phyloP scores from a whole-genome alignment of 2,329 filamentous ascomycete genomes.

The Trichoderma brevicompactum region DNA sequence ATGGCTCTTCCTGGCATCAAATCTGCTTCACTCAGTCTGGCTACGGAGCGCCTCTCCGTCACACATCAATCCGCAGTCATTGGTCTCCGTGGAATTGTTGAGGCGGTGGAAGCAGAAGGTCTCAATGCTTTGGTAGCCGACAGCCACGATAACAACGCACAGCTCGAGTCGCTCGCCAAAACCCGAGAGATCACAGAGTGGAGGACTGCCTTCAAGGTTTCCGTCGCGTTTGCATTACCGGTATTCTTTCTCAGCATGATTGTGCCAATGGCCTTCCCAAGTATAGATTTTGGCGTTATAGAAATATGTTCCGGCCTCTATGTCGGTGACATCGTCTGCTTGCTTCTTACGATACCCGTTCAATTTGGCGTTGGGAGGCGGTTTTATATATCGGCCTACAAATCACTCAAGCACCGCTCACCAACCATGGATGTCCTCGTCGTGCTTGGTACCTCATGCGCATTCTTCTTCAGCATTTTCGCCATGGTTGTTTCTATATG shows the following conservation, averaged over 20 bases:
- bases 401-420: slow-evolving; percentile 85
- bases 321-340: slow-evolving; percentile 83
- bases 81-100: slow-evolving; percentile 82
- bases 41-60: slow-evolving; percentile 74
- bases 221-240: slow-evolving; percentile 80
- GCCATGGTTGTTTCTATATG: slow-evolving; percentile 83
- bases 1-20: slow-evolving; percentile 69
- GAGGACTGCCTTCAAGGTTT: slow-evolving; percentile 78
- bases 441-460: slow-evolving; percentile 88
- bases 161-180: slow-evolving; percentile 93
- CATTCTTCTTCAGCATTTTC: slow-evolving; percentile 92
- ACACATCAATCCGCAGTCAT: slow-evolving; percentile 71
- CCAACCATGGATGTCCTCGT: slow-evolving; percentile 98
- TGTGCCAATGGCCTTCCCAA: slow-evolving; percentile 80
- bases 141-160: slow-evolving; percentile 93
- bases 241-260: slow-evolving; percentile 94
- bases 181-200: slow-evolving; percentile 96
- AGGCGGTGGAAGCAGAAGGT: slow-evolving; percentile 77
- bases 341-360: slow-evolving; percentile 84
- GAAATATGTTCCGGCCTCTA: slow-evolving; percentile 75
- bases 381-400: slow-evolving; percentile 93
- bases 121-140: slow-evolving; percentile 91
- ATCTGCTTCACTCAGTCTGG: slow-evolving; percentile 73
- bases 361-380: slow-evolving; percentile 96
- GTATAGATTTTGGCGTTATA: slow-evolving; percentile 75